Conservation (phyloP, 2,329 filamentous ascomycete genomes). For the Pestalotiopsis sp. region DNA sequence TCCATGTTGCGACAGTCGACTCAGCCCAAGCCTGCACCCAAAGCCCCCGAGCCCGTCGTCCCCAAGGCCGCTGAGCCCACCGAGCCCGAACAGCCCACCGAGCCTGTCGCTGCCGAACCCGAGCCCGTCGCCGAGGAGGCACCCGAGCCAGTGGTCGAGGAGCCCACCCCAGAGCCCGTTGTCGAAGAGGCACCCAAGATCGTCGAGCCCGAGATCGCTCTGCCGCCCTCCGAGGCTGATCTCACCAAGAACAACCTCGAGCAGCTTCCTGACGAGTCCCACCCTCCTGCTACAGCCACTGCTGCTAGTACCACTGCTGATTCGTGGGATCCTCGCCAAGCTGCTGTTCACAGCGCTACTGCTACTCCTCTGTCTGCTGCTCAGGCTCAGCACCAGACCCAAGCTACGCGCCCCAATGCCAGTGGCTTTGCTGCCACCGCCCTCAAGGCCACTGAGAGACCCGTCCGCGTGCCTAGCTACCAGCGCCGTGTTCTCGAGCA, state of each 20-base stretch:
- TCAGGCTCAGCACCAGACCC: slow-evolving; percentile 60
- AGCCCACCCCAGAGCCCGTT: slow-evolving; percentile 30
- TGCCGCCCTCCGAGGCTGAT: slow-evolving; percentile 77
- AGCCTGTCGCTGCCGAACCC: slow-evolving; percentile 40
- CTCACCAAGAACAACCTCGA: slow-evolving; percentile 93
- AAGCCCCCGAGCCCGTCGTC: slow-evolving; percentile 52
- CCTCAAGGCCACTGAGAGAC: slow-evolving; percentile 72
- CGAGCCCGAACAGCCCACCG: slow-evolving; percentile 48
- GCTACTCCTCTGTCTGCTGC: slow-evolving; percentile 68
- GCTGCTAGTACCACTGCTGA: slow-evolving; percentile 88
- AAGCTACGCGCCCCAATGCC: slow-evolving; percentile 58
- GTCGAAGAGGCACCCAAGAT: slow-evolving; percentile 38
- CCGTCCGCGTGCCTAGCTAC: slow-evolving; percentile 74
- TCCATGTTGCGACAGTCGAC: slow-evolving; percentile 71
- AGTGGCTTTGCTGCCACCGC: slow-evolving; percentile 82
- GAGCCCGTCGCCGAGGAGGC: slow-evolving; percentile 40
- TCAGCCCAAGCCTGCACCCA: slow-evolving; percentile 54
- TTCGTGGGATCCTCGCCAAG: slow-evolving; percentile 74
- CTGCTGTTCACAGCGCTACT: slow-evolving; percentile 56
- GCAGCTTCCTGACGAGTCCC: slow-evolving; percentile 81
- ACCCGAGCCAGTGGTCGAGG: slow-evolving; percentile 33
- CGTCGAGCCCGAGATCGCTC: slow-evolving; percentile 54
- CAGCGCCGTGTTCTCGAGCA: slow-evolving; percentile 90
- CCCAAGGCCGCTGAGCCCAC: slow-evolving; percentile 50
- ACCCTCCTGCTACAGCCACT: slow-evolving; percentile 77